Evolutionary conservation across 805 yeast species (phyloP).

Genomic region (Nakazawaea ambrosiae): DNA sequence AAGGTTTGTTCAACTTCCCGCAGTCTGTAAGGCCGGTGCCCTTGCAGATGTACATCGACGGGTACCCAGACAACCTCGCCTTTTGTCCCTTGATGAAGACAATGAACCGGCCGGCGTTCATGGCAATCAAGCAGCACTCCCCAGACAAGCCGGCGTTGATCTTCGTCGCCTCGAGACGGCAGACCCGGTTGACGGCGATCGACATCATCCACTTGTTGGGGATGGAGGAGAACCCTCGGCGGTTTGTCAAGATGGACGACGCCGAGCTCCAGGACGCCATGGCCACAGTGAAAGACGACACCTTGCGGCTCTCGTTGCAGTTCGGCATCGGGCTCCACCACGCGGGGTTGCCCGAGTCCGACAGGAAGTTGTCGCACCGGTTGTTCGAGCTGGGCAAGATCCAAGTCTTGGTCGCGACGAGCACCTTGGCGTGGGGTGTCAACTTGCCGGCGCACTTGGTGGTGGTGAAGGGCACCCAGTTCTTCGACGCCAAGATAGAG

Average conservation of each 20-base stretch:
- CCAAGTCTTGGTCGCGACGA: conserved; percentile 69
- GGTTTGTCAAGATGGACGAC: conserved; percentile 63
- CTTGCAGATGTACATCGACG: conserved; percentile 79
- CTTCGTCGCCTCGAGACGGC: conserved; percentile 81
- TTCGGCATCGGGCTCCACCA: conserved; percentile 80
- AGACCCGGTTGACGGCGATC: conserved; percentile 72
- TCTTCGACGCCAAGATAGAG: conserved; percentile 55
- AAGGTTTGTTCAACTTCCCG: conserved; percentile 75
- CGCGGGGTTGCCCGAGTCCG: conserved; percentile 73
- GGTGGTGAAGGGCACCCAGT: conserved; percentile 70
- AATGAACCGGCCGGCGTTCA: conserved; percentile 84
- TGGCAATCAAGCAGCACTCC: conserved; percentile 89
- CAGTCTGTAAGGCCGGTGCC: conserved; percentile 83
- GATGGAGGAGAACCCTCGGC: conserved; percentile 66
- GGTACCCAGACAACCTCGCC: conserved; percentile 75
- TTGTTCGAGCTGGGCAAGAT: conserved; percentile 62
- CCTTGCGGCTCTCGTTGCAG: conserved; percentile 64
- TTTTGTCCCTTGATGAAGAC: conserved; percentile 82
- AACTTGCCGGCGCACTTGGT: conserved; percentile 77
- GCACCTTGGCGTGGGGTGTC: conserved; percentile 87
- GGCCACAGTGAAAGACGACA: conserved; percentile 69
- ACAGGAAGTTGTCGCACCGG: conserved; percentile 63
- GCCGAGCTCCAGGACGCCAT: conserved; percentile 47
- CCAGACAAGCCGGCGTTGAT: conserved; percentile 77
- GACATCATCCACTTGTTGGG: conserved; percentile 78